Evolutionary conservation across 345 rosid genomes (phyloP).

Genomic region (Sonneratia caseolaris): DNA sequence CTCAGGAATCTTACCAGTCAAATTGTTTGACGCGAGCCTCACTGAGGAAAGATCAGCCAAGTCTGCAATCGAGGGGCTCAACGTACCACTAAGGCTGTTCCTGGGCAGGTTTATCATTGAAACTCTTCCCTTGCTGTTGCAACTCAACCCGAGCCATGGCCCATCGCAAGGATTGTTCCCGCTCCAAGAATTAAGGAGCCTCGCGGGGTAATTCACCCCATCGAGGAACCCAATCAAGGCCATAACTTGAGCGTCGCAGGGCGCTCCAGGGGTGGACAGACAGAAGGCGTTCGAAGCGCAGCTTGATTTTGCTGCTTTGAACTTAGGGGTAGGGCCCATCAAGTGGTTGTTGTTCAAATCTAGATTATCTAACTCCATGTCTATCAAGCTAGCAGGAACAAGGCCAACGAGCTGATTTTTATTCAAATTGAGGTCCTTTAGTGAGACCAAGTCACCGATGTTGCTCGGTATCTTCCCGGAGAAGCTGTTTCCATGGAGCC

Average conservation of each 20-base stretch:
- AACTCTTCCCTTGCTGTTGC: constrained; percentile 19
- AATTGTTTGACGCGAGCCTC: constrained; percentile 34
- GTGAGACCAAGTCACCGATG: constrained; percentile 38
- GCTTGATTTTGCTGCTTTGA: constrained; percentile 29
- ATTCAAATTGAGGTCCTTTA: constrained; percentile 56
- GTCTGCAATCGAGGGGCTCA: constrained; percentile 54
- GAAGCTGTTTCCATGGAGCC: constrained; percentile 78
- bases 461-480: constrained; percentile 52
- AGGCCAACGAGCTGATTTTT: constrained; percentile 47
- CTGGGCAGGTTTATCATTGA: constrained; percentile 33
- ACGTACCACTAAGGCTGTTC: constrained; percentile 43
- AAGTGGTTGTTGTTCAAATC: constrained; percentile 59
- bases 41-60: constrained; percentile 34
- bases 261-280: constrained; percentile 28
- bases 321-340: constrained; percentile 64
- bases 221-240: constrained; percentile 51
- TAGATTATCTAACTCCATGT: constrained; percentile 36
- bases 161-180: constrained; percentile 52
- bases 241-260: constrained; percentile 52
- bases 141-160: constrained; percentile 49
- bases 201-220: constrained; percentile 45
- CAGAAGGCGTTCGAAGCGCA: constrained; percentile 46
- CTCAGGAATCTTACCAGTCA: constrained; percentile 38
- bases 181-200: constrained; percentile 47
- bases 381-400: constrained; percentile 41